Evolutionary conservation across 2,329 filamentous ascomycete genomes (phyloP).

Genomic region (Xylariaceae sp.): DNA sequence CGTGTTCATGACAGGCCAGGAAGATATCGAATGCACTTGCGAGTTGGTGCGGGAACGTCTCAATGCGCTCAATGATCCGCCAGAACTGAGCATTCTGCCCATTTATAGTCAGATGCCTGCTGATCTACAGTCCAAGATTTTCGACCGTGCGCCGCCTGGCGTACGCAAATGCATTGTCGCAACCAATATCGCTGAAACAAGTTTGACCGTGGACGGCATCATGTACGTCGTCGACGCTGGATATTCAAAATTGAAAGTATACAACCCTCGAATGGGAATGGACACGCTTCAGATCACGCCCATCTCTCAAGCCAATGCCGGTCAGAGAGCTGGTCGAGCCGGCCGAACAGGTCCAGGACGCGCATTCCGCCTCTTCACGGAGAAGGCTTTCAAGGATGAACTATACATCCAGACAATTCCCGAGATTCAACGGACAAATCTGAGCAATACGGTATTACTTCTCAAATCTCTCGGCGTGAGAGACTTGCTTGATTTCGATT

Average conservation of each 20-base stretch:
- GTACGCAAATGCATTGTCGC: constrained; percentile 97
- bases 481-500: constrained; percentile 93
- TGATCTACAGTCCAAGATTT: constrained; percentile 96
- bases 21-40: constrained; percentile 96
- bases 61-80: constrained; percentile 86
- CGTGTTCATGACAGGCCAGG: constrained; percentile 99
- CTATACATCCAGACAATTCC: constrained; percentile 96
- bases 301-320: constrained; percentile 93
- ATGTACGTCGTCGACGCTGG: constrained; percentile 98
- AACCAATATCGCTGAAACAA: constrained; percentile 97
- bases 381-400: constrained; percentile 92
- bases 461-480: constrained; percentile 93
- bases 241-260: constrained; percentile 97
- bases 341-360: constrained; percentile 94
- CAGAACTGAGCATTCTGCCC: constrained; percentile 88
- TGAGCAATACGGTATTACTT: constrained; percentile 90
- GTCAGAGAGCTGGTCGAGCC: constrained; percentile 88
- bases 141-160: constrained; percentile 84
- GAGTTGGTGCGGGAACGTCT: constrained; percentile 87
- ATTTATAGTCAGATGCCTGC: constrained; percentile 99
- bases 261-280: constrained; percentile 99
- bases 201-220: constrained; percentile 95
- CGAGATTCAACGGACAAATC: constrained; percentile 94
- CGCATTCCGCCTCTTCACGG: constrained; percentile 89
- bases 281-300: constrained; percentile 97